A percentile compares a stretch with the other conserved stretches of the same genome.
Conservation (phyloP, 1,139 yeast species). For the Protomyces inundatus region DNA sequence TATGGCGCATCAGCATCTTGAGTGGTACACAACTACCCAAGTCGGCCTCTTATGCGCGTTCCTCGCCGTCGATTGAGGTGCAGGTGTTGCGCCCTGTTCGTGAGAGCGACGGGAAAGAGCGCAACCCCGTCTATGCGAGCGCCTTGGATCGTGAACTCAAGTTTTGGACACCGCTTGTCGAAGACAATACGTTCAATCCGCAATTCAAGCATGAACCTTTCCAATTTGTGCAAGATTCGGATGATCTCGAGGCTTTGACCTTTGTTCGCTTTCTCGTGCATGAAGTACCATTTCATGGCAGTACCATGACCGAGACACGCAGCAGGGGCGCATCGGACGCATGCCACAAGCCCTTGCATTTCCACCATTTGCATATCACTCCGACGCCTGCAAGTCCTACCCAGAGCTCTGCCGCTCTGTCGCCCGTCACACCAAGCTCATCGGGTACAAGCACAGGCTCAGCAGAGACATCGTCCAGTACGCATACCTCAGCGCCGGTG, state of each 20-base stretch:
- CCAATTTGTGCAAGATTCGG: slow-evolving; percentile 3
- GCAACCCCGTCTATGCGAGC: not conserved
- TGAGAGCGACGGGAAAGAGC: slow-evolving; percentile 6
- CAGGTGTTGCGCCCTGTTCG: slow-evolving; percentile 48
- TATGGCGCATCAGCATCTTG: slow-evolving; percentile 47
- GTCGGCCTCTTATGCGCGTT: slow-evolving; percentile 42
- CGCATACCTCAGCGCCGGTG: slow-evolving; percentile 39
- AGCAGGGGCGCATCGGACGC: not conserved
- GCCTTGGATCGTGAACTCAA: slow-evolving; percentile 8
- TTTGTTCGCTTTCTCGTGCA: slow-evolving; percentile 6
- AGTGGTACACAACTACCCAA: slow-evolving; percentile 77
- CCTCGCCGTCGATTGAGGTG: slow-evolving; percentile 56
- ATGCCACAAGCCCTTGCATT: slow-evolving; percentile 47
- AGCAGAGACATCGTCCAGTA: not conserved
- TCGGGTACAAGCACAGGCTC: not conserved
- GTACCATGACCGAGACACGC: not conserved
- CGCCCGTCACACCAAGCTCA: slow-evolving; percentile 35
- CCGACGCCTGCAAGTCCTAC: too few species aligned
- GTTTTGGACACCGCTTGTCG: slow-evolving; percentile 41
- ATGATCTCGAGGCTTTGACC: slow-evolving; percentile 7
- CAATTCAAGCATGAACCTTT: slow-evolving; percentile 54
- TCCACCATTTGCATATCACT: slow-evolving; percentile 42
- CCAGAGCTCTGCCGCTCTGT: slow-evolving; percentile 41
- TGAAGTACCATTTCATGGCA: slow-evolving; percentile 1
- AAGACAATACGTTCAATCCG: slow-evolving; percentile 79